These are phyloP conservation scores for Bryum argenteum DNA, from an alignment of 225 moss, liverwort and hornwort genomes.

Conservation along the genomic window DNA sequence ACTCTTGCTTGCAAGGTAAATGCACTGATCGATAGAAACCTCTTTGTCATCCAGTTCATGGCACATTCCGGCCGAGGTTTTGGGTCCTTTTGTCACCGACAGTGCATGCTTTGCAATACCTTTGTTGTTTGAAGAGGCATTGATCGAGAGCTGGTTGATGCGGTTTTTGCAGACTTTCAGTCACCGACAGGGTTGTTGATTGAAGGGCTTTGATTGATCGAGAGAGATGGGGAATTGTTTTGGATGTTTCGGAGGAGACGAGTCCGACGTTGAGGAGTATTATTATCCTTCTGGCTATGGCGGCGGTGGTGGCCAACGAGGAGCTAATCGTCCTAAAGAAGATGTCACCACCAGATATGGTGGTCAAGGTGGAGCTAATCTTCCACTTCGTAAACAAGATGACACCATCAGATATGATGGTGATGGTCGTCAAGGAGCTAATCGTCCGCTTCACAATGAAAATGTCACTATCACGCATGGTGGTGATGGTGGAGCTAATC, in stretches of 20 bases:
- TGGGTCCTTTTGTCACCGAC: too few species aligned
- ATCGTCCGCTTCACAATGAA: too few species aligned
- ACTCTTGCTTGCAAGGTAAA: too few species aligned
- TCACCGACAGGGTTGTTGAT: background rate
- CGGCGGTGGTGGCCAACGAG: background rate
- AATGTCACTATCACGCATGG: background rate
- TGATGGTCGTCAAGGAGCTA: background rate
- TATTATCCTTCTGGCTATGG: background rate
- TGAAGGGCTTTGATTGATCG: background rate
- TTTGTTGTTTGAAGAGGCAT: too few species aligned
- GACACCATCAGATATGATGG: background rate
- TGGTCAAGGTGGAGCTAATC: background rate
- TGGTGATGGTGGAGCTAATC: background rate
- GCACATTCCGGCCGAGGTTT: too few species aligned
- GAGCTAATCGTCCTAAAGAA: too few species aligned
- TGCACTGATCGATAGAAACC: too few species aligned
- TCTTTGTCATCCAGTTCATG: too few species aligned
- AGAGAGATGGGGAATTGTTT: slow-evolving; percentile 51
- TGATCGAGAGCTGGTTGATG: too few species aligned
- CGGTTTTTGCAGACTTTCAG: too few species aligned
- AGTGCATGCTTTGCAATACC: too few species aligned
- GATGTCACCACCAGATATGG: too few species aligned
- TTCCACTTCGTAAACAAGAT: background rate
- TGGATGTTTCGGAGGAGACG: slow-evolving; percentile 15
- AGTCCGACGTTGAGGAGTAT: slow-evolving; percentile 21